These are phyloP conservation scores for Chrysoporthe deuterocubensis DNA, from an alignment of 2,329 filamentous ascomycete species.

Conservation along the genomic window DNA sequence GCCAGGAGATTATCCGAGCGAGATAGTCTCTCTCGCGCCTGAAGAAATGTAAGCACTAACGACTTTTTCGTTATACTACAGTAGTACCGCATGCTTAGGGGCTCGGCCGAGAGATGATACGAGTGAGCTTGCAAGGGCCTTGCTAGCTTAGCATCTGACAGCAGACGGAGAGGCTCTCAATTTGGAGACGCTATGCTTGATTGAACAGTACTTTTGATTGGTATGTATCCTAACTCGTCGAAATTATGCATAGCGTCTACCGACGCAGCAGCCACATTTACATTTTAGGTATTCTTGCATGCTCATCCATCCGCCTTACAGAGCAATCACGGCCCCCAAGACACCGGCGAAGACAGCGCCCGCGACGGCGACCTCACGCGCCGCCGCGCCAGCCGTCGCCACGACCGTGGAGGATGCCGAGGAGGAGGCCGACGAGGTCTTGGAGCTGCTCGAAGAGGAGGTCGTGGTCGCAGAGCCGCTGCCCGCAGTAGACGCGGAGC, in stretches of 20 bases:
- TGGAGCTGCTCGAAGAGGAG: constrained; percentile 11
- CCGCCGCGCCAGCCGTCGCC: constrained; percentile 19
- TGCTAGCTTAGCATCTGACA: background rate
- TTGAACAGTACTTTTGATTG: background rate
- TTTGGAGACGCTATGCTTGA: background rate
- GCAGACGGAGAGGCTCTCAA: background rate
- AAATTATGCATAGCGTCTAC: background rate
- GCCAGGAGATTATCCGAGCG: too few species aligned
- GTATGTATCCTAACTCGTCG: background rate
- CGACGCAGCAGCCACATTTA: background rate
- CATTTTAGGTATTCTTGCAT: background rate
- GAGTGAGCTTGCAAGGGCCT: background rate
- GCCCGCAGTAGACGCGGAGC: constrained; percentile 6
- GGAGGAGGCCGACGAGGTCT: constrained; percentile 3
- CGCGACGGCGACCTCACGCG: constrained; percentile 18
- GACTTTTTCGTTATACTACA: background rate
- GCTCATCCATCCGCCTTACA: constrained; percentile 9
- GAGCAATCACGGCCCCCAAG: constrained; percentile 22
- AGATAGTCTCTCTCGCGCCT: too few species aligned
- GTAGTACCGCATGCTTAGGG: background rate
- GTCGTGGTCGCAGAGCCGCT: constrained; percentile 16
- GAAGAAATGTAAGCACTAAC: background rate
- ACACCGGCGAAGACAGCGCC: constrained; percentile 25
- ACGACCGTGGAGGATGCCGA: constrained; percentile 2
- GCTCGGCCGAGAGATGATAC: background rate